Base-by-base conservation (phyloP, 2,329 filamentous ascomycete species). In the Didymellaceae sp. region DNA sequence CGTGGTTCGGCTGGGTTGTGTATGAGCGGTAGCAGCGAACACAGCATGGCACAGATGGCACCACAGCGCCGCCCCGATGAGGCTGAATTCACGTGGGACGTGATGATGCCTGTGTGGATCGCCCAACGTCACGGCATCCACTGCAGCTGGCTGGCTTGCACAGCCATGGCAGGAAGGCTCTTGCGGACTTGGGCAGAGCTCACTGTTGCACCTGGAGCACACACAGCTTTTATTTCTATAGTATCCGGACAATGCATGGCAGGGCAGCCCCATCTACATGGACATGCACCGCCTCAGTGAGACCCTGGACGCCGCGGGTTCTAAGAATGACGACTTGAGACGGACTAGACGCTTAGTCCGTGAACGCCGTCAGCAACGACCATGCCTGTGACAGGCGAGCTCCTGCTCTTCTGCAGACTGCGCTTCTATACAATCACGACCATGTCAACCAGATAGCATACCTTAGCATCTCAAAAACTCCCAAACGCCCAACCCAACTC, bases 311-410 rank as follows among this genome's bases (percentile, higher is more conserved):
- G 30, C 30, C n/a, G n/a, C n/a, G n/a, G 39, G 33, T 16, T 31
- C 49, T 44, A 54, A 49, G 58, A 22, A 24, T 26, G 50, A 58
- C 33, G 59, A 59, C 26, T 28, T 61, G 61, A 63, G 62, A 32
- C 30, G n/a, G 26, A 28, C 26, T 28, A 28, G 7, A 9, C 7
- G 6, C 7, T 13, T 28, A 28, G 26, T 28, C 26, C 25, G 18
- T 16, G 14, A 31, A 41, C 38, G 26, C 30, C 30, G 26, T 11
- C 38, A 26, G 20, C 40, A 45, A 28, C 26, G 10, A 28, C 26
- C 11, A 28, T 13, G 26, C 26, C 26, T 9, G 26, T 13, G 26
- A 28, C 26, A 28, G 10, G 11, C 26, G n/a, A 28, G 26, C 26
- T 34, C 32, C 32, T 16, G n/a, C 32, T 34, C 26, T 5, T 13